A percentile compares a stretch with the other conserved stretches of the same genome.
Conservation (phyloP, 2,329 filamentous ascomycete species). For the Pestalotiopsis sp. region DNA sequence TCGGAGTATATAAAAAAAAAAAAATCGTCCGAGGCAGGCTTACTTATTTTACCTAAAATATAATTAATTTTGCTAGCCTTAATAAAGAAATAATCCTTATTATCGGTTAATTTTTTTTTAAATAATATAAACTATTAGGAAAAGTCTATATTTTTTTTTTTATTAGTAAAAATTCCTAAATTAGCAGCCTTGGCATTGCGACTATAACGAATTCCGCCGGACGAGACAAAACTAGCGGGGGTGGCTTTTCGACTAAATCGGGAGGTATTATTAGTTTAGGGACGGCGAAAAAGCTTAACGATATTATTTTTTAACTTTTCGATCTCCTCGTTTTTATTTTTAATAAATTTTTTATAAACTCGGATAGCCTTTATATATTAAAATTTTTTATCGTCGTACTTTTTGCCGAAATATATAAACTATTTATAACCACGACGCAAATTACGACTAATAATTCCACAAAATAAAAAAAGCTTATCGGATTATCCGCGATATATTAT, state of each 20-base stretch:
- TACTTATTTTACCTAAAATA: no score
- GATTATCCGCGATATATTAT: neutral
- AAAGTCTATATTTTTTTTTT: neutral
- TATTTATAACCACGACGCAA: neutral
- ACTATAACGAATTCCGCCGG: neutral
- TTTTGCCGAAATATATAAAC: constrained; percentile 7
- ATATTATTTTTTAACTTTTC: neutral
- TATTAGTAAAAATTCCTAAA: neutral
- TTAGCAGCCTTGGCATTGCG: neutral
- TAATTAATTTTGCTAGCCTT: no score
- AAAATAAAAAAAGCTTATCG: neutral
- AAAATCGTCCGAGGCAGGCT: no score
- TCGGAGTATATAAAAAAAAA: no score
- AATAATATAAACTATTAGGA: neutral
- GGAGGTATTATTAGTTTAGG: no score
- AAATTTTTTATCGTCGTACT: constrained; percentile 2
- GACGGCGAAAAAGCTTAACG: neutral
- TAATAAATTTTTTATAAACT: neutral
- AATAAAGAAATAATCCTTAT: no score
- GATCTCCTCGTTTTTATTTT: neutral
- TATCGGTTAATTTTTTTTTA: no score
- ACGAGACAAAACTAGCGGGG: neutral
- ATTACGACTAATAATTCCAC: neutral
- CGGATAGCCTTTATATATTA: constrained; percentile 6
- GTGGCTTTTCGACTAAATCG: neutral